A percentile compares a stretch with the other conserved stretches of the same genome.
These are phyloP conservation scores for Diospyros kaki DNA, from an alignment of 148 eudicot species.

Conservation along the genomic window DNA sequence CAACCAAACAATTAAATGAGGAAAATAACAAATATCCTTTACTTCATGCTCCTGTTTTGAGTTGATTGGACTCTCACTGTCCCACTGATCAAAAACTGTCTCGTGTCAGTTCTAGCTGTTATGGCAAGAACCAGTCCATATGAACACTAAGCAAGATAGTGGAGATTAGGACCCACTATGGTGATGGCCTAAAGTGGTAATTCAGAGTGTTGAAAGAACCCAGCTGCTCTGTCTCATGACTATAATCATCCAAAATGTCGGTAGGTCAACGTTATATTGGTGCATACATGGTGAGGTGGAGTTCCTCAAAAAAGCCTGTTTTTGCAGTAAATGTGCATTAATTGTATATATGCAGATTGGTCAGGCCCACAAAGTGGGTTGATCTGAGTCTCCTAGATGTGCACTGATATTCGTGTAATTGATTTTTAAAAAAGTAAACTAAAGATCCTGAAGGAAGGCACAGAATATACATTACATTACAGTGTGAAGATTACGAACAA, in stretches of 20 bases:
- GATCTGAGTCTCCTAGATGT: too few species aligned
- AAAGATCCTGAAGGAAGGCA: too few species aligned
- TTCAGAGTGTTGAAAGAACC: background rate
- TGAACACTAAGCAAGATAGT: conserved; percentile 15
- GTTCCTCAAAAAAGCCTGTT: background rate
- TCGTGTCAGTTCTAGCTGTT: conserved; percentile 6
- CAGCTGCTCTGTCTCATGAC: background rate
- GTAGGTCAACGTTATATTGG: background rate
- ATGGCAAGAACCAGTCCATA: conserved; percentile 1
- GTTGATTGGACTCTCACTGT: background rate
- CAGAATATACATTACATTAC: too few species aligned
- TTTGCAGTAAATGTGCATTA: too few species aligned
- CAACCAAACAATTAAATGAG: conserved; percentile 16
- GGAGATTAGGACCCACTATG: conserved; percentile 15
- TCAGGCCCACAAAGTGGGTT: too few species aligned
- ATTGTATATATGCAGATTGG: too few species aligned
- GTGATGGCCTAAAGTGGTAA: background rate
- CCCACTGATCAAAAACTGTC: background rate
- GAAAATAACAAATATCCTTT: conserved; percentile 17
- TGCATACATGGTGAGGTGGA: background rate
- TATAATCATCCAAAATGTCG: background rate
- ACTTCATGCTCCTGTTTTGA: background rate
- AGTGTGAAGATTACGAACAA: too few species aligned
- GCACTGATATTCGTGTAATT: too few species aligned
- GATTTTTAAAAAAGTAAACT: too few species aligned